phyloP scores from a whole-genome alignment of 169 alveolate genomes.

The Plasmodium inui region DNA sequence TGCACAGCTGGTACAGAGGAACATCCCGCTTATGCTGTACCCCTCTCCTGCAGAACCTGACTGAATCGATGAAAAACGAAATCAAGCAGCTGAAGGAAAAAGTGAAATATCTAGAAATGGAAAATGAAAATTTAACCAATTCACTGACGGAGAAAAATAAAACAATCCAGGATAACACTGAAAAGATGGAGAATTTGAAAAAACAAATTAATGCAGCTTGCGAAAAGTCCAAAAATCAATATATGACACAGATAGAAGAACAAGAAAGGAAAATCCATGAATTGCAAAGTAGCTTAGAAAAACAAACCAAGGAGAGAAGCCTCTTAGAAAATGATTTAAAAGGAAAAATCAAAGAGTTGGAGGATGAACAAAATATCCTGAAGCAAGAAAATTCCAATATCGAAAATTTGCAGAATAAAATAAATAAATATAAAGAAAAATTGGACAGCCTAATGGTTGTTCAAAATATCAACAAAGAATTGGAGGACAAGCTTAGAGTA shows the following conservation, averaged over 20 bases:
- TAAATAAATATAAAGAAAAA: conserved; percentile 67
- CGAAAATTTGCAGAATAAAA: conserved; percentile 63
- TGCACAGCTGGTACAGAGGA: not conserved
- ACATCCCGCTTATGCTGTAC: not conserved
- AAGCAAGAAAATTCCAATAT: conserved; percentile 71
- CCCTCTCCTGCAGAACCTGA: not conserved
- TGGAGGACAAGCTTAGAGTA: conserved; percentile 73
- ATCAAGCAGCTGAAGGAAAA: conserved; percentile 70
- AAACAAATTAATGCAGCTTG: conserved; percentile 44
- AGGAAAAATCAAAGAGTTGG: conserved; percentile 69
- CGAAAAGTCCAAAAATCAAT: conserved; percentile 57
- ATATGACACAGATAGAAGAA: conserved; percentile 69
- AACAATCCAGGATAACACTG: conserved; percentile 37
- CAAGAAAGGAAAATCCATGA: conserved; percentile 70
- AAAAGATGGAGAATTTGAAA: conserved; percentile 38
- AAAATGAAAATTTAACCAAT: conserved; percentile 59
- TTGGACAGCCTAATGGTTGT: conserved; percentile 52
- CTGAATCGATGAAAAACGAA: conserved; percentile 48
- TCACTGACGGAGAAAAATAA: conserved; percentile 54
- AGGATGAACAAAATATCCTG: conserved; percentile 67
- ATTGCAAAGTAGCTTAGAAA: conserved; percentile 59
- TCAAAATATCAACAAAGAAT: conserved; percentile 68
- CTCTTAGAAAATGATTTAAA: conserved; percentile 54
- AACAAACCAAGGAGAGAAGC: conserved; percentile 37
- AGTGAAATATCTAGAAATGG: conserved; percentile 55